A percentile compares a stretch with the other conserved stretches of the same genome.
Conservation (phyloP, 768 basidiomycete genomes). For the Termitomyces eurrhizus region DNA sequence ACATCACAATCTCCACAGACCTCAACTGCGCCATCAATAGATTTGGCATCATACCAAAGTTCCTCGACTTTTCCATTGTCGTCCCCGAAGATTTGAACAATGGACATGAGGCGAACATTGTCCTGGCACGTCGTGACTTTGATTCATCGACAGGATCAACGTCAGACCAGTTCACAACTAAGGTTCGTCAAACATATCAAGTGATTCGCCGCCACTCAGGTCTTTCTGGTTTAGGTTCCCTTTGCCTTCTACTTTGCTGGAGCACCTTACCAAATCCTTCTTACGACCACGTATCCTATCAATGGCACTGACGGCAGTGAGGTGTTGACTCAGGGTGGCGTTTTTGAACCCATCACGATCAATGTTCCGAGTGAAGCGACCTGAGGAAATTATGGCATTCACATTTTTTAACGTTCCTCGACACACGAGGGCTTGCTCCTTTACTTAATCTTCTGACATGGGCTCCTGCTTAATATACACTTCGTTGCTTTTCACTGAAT, state of each 20-base stretch:
- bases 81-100: constrained; percentile 7
- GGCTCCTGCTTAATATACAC: too few species aligned
- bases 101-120: constrained; percentile 10
- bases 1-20: constrained; percentile 5
- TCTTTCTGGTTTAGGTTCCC: not conserved
- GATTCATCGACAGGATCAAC: not conserved
- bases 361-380: not conserved
- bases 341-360: not conserved
- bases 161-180: constrained; percentile 7
- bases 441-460: not conserved
- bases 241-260: constrained; percentile 7
- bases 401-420: not conserved
- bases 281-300: not conserved
- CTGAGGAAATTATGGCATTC: not conserved
- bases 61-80: constrained; percentile 11
- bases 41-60: constrained; percentile 9
- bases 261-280: not conserved
- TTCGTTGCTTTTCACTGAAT: not conserved
- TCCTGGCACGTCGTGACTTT: constrained; percentile 12
- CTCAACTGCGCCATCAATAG: constrained; percentile 5
- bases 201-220: not conserved
- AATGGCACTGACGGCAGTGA: constrained; percentile 10
- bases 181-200: not conserved
- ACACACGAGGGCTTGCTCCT: not conserved
- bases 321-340: constrained; percentile 11